phyloP scores from a whole-genome alignment of 805 yeast species.

The Candida yuanshanica region DNA sequence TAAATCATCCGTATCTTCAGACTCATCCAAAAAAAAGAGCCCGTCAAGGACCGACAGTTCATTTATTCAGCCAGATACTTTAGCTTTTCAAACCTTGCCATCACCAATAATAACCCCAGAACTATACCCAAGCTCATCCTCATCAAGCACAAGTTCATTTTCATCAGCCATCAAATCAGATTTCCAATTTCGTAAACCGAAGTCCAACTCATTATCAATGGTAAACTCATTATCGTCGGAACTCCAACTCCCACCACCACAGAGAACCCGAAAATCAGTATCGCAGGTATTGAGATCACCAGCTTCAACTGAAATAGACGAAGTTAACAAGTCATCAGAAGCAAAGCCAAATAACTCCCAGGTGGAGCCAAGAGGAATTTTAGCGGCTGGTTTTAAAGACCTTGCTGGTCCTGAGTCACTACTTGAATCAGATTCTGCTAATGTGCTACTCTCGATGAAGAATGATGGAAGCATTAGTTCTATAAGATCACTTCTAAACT shows the following conservation, averaged over 20 bases:
- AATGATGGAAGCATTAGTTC: slow-evolving; percentile 17
- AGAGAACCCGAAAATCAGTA: no score
- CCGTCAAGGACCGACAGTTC: background rate
- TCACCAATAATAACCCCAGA: slow-evolving; percentile 25
- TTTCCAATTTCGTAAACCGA: slow-evolving; percentile 15
- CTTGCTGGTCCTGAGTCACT: slow-evolving; percentile 3
- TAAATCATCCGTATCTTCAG: background rate
- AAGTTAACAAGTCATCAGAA: background rate
- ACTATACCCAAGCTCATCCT: slow-evolving; percentile 12
- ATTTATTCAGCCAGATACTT: slow-evolving; percentile 1
- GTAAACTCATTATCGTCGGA: background rate
- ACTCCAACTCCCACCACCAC: background rate
- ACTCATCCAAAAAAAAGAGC: background rate
- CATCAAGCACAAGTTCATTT: slow-evolving; percentile 3
- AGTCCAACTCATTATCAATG: slow-evolving; percentile 1
- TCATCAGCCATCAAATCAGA: slow-evolving; percentile 11
- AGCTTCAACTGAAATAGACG: background rate
- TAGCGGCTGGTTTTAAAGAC: no score
- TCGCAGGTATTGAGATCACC: no score
- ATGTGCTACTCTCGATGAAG: slow-evolving; percentile 19
- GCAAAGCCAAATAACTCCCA: background rate
- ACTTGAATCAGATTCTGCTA: slow-evolving; percentile 12
- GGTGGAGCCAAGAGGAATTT: background rate
- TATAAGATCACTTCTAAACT: slow-evolving; percentile 21
- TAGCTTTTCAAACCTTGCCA: slow-evolving; percentile 16